Percentiles rank a stretch among this genome's conserved stretches.
phyloP scores from a whole-genome alignment of 192 early-diverging fungal species.

The Coemansia sp. region DNA sequence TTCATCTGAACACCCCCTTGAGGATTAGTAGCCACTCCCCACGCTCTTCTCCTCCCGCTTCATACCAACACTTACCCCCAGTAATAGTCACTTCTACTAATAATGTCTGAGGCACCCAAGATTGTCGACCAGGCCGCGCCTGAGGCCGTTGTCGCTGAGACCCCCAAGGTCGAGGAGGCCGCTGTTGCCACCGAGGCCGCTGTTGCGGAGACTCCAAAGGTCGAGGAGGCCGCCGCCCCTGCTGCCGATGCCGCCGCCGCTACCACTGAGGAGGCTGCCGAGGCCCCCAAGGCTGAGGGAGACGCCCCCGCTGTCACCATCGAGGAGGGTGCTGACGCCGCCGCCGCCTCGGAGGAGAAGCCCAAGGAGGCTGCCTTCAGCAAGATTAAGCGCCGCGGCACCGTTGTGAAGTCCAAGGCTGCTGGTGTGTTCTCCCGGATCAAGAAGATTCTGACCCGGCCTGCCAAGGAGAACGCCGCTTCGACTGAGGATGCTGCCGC shows the following conservation, averaged over 20 bases:
- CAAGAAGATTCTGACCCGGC: slow-evolving; percentile 41
- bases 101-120: slow-evolving; percentile 16
- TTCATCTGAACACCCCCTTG: slow-evolving; percentile 5
- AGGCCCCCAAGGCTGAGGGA: slow-evolving; percentile 17
- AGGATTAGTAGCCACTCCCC: slow-evolving; percentile 7
- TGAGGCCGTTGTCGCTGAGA: slow-evolving; percentile 20
- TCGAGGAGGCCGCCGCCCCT: slow-evolving; percentile 23
- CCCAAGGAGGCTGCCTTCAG: slow-evolving; percentile 24
- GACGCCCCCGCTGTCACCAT: slow-evolving; percentile 16
- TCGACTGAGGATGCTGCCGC: slow-evolving; percentile 23
- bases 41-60: neutral
- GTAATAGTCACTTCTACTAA: slow-evolving; percentile 22
- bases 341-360: slow-evolving; percentile 21
- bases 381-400: slow-evolving; percentile 54
- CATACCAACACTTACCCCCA: slow-evolving; percentile 14
- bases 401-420: slow-evolving; percentile 45
- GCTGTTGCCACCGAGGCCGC: slow-evolving; percentile 11
- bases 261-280: slow-evolving; percentile 17
- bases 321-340: slow-evolving; percentile 19
- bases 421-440: slow-evolving; percentile 45
- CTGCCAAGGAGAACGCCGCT: slow-evolving; percentile 31
- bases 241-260: slow-evolving; percentile 15
- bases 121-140: slow-evolving; percentile 16
- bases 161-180: slow-evolving; percentile 18
- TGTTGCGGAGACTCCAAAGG: slow-evolving; percentile 13